Evolutionary conservation across 2,329 filamentous ascomycete species (phyloP), one percentile per base, ranked within the genome.

Genomic region (Zymoseptoria ardabiliae): DNA sequence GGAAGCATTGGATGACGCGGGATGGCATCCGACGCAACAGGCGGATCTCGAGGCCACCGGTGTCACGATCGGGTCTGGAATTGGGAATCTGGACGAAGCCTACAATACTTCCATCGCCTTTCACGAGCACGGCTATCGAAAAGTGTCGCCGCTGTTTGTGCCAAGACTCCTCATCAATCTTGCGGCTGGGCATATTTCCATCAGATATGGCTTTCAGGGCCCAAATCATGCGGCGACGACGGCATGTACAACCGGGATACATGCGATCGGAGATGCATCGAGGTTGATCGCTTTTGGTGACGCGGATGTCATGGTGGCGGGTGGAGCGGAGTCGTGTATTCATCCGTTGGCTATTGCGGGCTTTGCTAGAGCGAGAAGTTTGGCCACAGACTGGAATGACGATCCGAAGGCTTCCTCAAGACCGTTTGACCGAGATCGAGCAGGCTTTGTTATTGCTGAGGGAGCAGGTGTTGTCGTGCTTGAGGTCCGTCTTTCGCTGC

Each of bases 241-340:
- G 11, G 94, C 94, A 59, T 99, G 94, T 73, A 97, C 94, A 0
- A 99, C 94, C 0, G 94, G 94, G 10, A 90, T 93, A 0, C 94
- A 99, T 76, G 91, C 92, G 1, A 87, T 99, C 54, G 94, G 93
- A 19, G 94, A 99, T 73, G 94, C 94, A 5, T 87, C 89, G n/a
- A 85, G 93, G 19, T 90, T 97, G 72, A 93, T 99, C 62, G 84
- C 88, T n/a, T 87, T 86, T 70, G 92, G 91, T 6, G 93, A 97
- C 72, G 93, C 93, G 52, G 83, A 96, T 73, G 88, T 97, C 57
- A 97, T 99, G 91, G 77, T 99, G 8, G 91, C 94, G n/a, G 94
- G 94, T 50, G 93, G 93, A 25, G 85, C 93, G 8, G 94, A 99
- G 75, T 91, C 93, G 0, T 99, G 94, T 73, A 93, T 99, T 58